Base-by-base conservation (phyloP, 2,329 filamentous ascomycete species). In the Exophiala viscosa region DNA sequence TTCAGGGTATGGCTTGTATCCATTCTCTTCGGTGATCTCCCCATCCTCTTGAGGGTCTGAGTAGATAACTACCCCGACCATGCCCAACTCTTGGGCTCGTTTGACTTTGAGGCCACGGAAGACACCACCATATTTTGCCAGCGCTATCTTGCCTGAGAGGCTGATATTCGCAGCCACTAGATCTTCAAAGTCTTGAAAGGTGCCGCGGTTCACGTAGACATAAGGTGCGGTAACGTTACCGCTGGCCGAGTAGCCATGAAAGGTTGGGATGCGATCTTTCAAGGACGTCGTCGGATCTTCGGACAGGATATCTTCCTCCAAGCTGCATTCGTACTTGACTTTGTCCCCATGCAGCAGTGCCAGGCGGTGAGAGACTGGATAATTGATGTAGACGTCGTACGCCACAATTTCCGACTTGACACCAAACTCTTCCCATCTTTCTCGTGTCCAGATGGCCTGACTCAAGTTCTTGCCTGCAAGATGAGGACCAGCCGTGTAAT, bases 31-130 rank as follows among this genome's bases (percentile, higher is more conserved):
- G 0, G 88, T 95, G 11, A 88, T 77, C 6, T 86, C 77, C 14
- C 88, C 88, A 70, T 97, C 92, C 64, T 95, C 89, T 39, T 91
- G 90, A 1, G 92, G 92, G 67, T 97, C 92, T 40, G 79, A 86
- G 72, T 92, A 97, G 43, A 96, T 81, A 44, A 96, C 74, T 10
- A 82, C 78, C n/a, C 90, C 92, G 40, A 93, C 75, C 82, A 93
- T 92, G 33, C 91, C 92, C 14, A 95, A 76, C 62, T 96, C 90
- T 69, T 95, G 87, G 1, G 92, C 92, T 45, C 90, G 83, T 76
- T 95, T 96, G 51, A 96, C 83, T 70, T 96, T 97, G 58, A 97
- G 77, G 0, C 91, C 92, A 48, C 92, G 82, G 75, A 96, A 96
- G 56, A 92, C 84, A 41, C 81, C 78, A 13, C 92, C 92, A 67